Evolutionary conservation across 2,329 filamentous ascomycete genomes (phyloP).

Genomic region (Fusarium torulosum): DNA sequence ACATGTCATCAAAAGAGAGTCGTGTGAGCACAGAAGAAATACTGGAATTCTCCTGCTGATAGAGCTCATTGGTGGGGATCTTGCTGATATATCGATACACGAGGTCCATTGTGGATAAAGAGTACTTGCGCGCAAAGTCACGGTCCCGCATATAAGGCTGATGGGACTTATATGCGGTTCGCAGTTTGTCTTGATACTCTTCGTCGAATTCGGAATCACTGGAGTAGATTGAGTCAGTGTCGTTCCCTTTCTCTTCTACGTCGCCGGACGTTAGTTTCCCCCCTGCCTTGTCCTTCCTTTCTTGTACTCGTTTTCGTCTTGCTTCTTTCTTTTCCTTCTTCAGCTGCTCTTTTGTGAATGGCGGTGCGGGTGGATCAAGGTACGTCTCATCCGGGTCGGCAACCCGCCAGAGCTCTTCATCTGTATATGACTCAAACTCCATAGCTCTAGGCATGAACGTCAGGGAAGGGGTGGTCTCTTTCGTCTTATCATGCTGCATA

Average conservation of each 20-base stretch:
- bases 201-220: slow-evolving; percentile 27
- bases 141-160: slow-evolving; percentile 40
- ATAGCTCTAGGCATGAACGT: slow-evolving; percentile 50
- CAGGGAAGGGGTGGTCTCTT: slow-evolving; percentile 31
- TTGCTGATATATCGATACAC: slow-evolving; percentile 41
- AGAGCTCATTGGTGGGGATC: slow-evolving; percentile 20
- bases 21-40: slow-evolving; percentile 33
- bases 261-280: neutral
- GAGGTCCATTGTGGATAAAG: slow-evolving; percentile 41
- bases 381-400: slow-evolving; percentile 45
- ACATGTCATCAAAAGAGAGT: slow-evolving; percentile 45
- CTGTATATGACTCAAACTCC: slow-evolving; percentile 48
- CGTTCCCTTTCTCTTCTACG: slow-evolving; percentile 24
- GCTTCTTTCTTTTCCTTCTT: slow-evolving; percentile 28
- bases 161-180: slow-evolving; percentile 21
- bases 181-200: neutral
- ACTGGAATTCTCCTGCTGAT: slow-evolving; percentile 14
- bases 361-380: slow-evolving; percentile 45
- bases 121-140: slow-evolving; percentile 49
- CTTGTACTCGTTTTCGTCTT: slow-evolving; percentile 9
- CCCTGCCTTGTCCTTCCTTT: slow-evolving; percentile 5
- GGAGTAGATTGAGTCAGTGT: slow-evolving; percentile 6
- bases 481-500: slow-evolving; percentile 44
- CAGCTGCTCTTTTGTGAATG: slow-evolving; percentile 6
- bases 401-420: slow-evolving; percentile 47